These are phyloP conservation scores for Arachnopeziza araneosa DNA, from an alignment of 2,329 filamentous ascomycete species.

Conservation along the genomic window DNA sequence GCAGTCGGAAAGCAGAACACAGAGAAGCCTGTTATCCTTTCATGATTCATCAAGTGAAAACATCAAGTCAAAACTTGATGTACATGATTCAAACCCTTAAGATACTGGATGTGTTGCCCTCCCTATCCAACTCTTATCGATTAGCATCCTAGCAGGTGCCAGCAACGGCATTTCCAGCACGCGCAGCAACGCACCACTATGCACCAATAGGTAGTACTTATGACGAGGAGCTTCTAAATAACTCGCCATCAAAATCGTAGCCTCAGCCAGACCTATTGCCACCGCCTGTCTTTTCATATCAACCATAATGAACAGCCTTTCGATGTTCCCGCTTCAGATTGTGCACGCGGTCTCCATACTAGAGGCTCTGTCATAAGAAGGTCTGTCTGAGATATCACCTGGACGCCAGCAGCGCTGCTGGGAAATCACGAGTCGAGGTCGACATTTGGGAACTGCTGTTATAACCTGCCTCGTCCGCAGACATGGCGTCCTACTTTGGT, in stretches of 20 bases:
- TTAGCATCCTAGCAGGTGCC: background rate
- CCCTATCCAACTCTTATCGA: background rate
- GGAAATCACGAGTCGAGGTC: background rate
- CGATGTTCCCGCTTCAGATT: constrained; percentile 13
- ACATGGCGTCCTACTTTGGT: constrained; percentile 32
- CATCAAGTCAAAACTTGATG: background rate
- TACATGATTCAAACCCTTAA: too few species aligned
- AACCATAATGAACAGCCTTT: constrained; percentile 18
- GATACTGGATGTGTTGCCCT: too few species aligned
- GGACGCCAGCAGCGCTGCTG: background rate
- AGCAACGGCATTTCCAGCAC: background rate
- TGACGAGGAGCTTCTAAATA: background rate
- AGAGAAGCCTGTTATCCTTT: background rate
- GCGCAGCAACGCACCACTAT: background rate
- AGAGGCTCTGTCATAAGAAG: background rate
- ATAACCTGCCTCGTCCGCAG: constrained; percentile 3
- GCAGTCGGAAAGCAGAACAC: background rate
- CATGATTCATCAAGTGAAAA: background rate
- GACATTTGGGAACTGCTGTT: background rate
- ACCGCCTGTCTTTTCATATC: background rate
- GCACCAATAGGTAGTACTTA: background rate
- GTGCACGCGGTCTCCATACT: constrained; percentile 22
- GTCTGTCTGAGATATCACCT: constrained; percentile 11
- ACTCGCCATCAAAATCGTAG: background rate
- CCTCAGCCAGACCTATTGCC: background rate